Evolutionary conservation across 2,329 filamentous ascomycete genomes (phyloP).

Genomic region (Nigrospora oryzae): DNA sequence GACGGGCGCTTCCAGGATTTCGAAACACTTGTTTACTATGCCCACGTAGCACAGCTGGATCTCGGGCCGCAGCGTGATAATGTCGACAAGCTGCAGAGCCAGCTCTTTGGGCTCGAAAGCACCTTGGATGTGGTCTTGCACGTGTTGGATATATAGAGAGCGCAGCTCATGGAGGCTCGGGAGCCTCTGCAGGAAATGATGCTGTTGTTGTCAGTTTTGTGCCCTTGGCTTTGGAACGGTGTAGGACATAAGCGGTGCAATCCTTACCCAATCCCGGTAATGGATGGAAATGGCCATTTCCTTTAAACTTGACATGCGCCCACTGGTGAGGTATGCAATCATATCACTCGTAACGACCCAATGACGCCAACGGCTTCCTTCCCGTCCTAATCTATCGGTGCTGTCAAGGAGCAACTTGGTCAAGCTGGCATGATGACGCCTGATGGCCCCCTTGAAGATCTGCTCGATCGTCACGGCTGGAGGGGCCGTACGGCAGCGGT

Average conservation of each 20-base stretch:
- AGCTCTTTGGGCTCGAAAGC: slow-evolving; percentile 57
- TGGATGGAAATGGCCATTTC: slow-evolving; percentile 67
- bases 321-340: slow-evolving; percentile 65
- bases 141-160: slow-evolving; percentile 61
- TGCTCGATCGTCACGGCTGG: slow-evolving; percentile 56
- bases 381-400: slow-evolving; percentile 39
- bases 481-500: slow-evolving; percentile 40
- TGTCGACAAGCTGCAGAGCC: slow-evolving; percentile 68
- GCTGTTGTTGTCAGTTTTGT: slow-evolving; percentile 35
- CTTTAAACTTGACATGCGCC: slow-evolving; percentile 61
- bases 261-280: slow-evolving; percentile 68
- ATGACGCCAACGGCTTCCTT: slow-evolving; percentile 47
- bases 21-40: slow-evolving; percentile 70
- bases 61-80: slow-evolving; percentile 67
- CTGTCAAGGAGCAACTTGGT: slow-evolving; percentile 69
- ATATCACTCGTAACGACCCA: slow-evolving; percentile 67
- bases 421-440: slow-evolving; percentile 62
- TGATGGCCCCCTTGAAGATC: slow-evolving; percentile 63
- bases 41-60: slow-evolving; percentile 72
- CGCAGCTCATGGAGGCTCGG: slow-evolving; percentile 63
- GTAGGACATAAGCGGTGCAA: not conserved
- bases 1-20: slow-evolving; percentile 62
- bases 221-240: no score
- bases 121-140: slow-evolving; percentile 51
- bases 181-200: slow-evolving; percentile 69